phyloP scores from a whole-genome alignment of 345 rosid genomes.

The Lumnitzera littorea region DNA sequence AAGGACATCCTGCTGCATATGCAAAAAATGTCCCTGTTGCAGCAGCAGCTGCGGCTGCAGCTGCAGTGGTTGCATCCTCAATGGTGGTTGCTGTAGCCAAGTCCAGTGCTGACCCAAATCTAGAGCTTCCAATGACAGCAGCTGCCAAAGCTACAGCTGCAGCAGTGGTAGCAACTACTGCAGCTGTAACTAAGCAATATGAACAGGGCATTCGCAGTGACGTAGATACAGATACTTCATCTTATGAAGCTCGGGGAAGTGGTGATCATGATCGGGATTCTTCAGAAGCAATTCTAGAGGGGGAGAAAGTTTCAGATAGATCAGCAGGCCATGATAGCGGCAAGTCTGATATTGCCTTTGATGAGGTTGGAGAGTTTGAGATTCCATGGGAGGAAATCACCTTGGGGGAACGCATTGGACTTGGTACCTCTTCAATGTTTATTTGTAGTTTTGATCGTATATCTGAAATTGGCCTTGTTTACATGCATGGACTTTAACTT shows the following conservation, averaged over 20 bases:
- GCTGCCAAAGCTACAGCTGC: constrained; percentile 98
- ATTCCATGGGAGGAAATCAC: constrained; percentile 83
- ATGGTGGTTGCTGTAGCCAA: constrained; percentile 90
- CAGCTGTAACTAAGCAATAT: constrained; percentile 60
- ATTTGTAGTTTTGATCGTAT: constrained; percentile 11
- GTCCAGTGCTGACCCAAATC: constrained; percentile 49
- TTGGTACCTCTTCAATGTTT: constrained; percentile 47
- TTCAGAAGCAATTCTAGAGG: constrained; percentile 36
- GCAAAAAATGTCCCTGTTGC: constrained; percentile 72
- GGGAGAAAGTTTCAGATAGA: constrained; percentile 55
- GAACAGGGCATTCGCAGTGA: constrained; percentile 47
- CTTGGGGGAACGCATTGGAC: constrained; percentile 94
- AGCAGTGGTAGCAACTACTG: constrained; percentile 78
- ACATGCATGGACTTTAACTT: not conserved
- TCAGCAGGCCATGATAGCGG: constrained; percentile 53
- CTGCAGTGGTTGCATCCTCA: constrained; percentile 93
- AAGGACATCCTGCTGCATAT: constrained; percentile 34
- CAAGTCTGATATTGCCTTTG: constrained; percentile 57
- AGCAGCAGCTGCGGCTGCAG: constrained; percentile 78
- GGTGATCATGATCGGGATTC: constrained; percentile 29
- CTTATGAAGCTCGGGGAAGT: constrained; percentile 37
- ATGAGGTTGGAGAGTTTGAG: constrained; percentile 87
- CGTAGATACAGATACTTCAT: constrained; percentile 44
- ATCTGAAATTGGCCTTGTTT: constrained; percentile 5
- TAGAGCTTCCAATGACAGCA: constrained; percentile 84